Percentiles rank a stretch among this genome's conserved stretches.
Evolutionary conservation across 768 basidiomycete genomes (phyloP).

Genomic region (Nidularia sp.): DNA sequence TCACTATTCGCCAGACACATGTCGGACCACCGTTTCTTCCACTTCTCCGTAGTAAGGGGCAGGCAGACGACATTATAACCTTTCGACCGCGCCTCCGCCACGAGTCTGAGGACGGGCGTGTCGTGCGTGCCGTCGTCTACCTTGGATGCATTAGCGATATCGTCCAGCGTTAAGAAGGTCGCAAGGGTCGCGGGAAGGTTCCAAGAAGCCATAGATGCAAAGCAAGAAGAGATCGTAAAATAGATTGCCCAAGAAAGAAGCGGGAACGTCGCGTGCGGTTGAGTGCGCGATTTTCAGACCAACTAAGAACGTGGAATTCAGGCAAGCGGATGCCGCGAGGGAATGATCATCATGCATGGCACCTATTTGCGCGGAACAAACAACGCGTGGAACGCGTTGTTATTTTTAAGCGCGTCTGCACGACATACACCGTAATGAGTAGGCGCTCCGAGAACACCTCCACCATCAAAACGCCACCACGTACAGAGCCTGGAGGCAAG

Average conservation of each 20-base stretch:
- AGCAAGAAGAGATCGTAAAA: background rate
- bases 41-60: constrained; percentile 85
- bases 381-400: constrained; percentile 16
- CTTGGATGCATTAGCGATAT: constrained; percentile 30
- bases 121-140: constrained; percentile 14
- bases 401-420: no score
- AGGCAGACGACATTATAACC: constrained; percentile 77
- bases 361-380: constrained; percentile 17
- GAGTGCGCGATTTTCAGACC: background rate
- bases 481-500: no score
- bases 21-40: constrained; percentile 83
- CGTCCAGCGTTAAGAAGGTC: constrained; percentile 33
- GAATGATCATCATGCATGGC: background rate
- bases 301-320: background rate
- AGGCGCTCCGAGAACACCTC: no score
- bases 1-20: constrained; percentile 74
- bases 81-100: constrained; percentile 49
- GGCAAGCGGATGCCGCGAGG: background rate
- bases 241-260: background rate
- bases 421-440: no score
- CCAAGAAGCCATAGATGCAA: constrained; percentile 26
- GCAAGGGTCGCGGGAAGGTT: constrained; percentile 29
- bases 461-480: no score
- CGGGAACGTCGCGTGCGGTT: no score
- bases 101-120: constrained; percentile 48